Evolutionary conservation across 305 asterid genomes (phyloP).

Genomic region (Fraxinus ornus): DNA sequence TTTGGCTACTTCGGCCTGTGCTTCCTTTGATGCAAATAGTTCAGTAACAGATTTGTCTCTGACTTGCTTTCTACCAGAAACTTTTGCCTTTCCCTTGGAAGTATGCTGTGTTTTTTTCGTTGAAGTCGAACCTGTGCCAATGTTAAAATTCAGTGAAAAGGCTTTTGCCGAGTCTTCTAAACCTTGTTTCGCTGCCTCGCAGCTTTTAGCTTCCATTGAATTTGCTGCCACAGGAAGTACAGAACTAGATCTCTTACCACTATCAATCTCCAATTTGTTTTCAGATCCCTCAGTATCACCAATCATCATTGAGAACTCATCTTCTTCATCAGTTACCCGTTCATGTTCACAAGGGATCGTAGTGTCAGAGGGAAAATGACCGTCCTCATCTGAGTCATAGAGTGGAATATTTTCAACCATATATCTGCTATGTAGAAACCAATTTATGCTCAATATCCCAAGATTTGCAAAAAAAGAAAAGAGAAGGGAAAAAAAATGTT

Average conservation of each 20-base stretch:
- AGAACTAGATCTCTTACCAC: slow-evolving; percentile 27
- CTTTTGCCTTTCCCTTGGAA: slow-evolving; percentile 43
- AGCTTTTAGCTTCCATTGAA: slow-evolving; percentile 36
- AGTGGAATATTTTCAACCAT: slow-evolving; percentile 78
- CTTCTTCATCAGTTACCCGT: slow-evolving; percentile 17
- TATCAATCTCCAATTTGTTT: slow-evolving; percentile 26
- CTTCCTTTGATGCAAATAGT: slow-evolving; percentile 63
- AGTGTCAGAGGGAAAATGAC: slow-evolving; percentile 40
- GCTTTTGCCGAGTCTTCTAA: slow-evolving; percentile 7
- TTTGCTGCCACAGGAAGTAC: slow-evolving; percentile 28
- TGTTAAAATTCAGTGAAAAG: slow-evolving; percentile 32
- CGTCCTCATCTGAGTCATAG: slow-evolving; percentile 94
- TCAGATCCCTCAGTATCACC: slow-evolving; percentile 33
- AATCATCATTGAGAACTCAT: slow-evolving; percentile 26
- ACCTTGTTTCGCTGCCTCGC: slow-evolving; percentile 17
- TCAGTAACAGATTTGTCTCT: slow-evolving; percentile 53
- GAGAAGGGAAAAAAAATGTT: background rate
- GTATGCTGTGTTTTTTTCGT: slow-evolving; percentile 55
- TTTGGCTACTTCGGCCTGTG: slow-evolving; percentile 62
- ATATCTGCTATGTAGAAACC: slow-evolving; percentile 52
- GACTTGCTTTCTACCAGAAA: slow-evolving; percentile 47
- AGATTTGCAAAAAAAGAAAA: slow-evolving; percentile 10
- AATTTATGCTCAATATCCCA: slow-evolving; percentile 10
- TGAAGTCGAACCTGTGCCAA: slow-evolving; percentile 43
- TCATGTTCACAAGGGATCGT: slow-evolving; percentile 33